Evolutionary conservation across 306 rosid species (phyloP).

Genomic region (Vigna trinervia): DNA sequence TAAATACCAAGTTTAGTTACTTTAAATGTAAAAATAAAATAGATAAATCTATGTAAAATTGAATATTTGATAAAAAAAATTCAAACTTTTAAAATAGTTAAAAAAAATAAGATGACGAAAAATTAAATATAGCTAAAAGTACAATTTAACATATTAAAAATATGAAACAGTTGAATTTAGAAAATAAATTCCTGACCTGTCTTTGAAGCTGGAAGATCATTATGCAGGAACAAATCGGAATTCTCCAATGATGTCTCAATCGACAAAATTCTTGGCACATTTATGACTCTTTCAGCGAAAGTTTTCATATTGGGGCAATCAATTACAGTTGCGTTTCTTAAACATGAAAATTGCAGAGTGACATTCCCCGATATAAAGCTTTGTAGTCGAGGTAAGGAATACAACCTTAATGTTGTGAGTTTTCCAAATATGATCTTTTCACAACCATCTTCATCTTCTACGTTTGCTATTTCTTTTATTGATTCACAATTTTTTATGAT

Average conservation of each 20-base stretch:
- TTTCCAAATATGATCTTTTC: background rate
- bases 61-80: too few species aligned
- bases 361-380: slow-evolving; percentile 15
- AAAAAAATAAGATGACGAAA: too few species aligned
- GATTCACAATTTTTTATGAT: background rate
- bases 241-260: background rate
- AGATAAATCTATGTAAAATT: too few species aligned
- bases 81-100: too few species aligned
- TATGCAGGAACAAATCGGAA: background rate
- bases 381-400: background rate
- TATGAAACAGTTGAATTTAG: background rate
- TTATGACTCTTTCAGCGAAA: background rate
- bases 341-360: background rate
- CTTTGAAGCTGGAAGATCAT: background rate
- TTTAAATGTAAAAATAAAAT: too few species aligned
- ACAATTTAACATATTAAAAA: too few species aligned
- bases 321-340: background rate
- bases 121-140: too few species aligned
- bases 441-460: background rate
- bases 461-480: background rate
- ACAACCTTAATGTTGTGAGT: background rate
- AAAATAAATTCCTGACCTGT: background rate
- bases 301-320: slow-evolving; percentile 7
- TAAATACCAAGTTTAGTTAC: too few species aligned
- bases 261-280: background rate